phyloP scores from a whole-genome alignment of 2,329 filamentous ascomycete species.

The Celoporthe dispersa region DNA sequence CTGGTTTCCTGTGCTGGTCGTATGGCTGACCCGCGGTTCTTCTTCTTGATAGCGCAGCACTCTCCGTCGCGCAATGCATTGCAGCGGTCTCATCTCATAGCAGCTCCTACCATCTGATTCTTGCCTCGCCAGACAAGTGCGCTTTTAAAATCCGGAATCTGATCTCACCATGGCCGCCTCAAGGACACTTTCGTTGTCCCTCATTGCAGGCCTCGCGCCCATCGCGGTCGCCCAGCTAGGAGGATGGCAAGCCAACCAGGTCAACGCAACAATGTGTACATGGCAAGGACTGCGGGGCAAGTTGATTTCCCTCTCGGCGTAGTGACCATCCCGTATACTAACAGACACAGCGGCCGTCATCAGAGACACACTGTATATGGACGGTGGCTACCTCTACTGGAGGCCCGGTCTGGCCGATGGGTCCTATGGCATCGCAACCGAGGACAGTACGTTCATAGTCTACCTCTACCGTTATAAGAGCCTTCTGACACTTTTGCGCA shows the following conservation, averaged over 20 bases:
- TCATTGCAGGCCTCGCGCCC: slow-evolving; percentile 36
- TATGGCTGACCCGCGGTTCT: slow-evolving; percentile 14
- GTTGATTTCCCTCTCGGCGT: slow-evolving; percentile 12
- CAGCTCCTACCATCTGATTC: not conserved
- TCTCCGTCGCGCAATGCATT: slow-evolving; percentile 6
- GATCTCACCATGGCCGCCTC: slow-evolving; percentile 36
- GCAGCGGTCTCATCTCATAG: not conserved
- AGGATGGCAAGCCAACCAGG: slow-evolving; percentile 55
- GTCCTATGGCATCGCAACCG: slow-evolving; percentile 32
- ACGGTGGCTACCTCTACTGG: slow-evolving; percentile 65
- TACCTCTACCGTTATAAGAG: not conserved
- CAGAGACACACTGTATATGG: slow-evolving; percentile 66
- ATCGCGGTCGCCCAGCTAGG: slow-evolving; percentile 47
- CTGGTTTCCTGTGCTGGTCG: slow-evolving; percentile 3
- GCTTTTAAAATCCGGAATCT: not conserved
- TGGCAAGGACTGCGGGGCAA: slow-evolving; percentile 56
- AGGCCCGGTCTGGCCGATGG: slow-evolving; percentile 53
- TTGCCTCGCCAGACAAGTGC: not conserved
- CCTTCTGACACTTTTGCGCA: slow-evolving; percentile 35
- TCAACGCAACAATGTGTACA: slow-evolving; percentile 62
- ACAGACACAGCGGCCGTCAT: slow-evolving; percentile 56
- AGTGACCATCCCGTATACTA: slow-evolving; percentile 28
- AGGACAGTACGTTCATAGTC: slow-evolving; percentile 47
- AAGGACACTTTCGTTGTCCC: slow-evolving; percentile 35
- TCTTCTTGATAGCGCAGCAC: slow-evolving; percentile 1